phyloP scores from a whole-genome alignment of 441 rosid genomes.

The Adansonia grandidieri region DNA sequence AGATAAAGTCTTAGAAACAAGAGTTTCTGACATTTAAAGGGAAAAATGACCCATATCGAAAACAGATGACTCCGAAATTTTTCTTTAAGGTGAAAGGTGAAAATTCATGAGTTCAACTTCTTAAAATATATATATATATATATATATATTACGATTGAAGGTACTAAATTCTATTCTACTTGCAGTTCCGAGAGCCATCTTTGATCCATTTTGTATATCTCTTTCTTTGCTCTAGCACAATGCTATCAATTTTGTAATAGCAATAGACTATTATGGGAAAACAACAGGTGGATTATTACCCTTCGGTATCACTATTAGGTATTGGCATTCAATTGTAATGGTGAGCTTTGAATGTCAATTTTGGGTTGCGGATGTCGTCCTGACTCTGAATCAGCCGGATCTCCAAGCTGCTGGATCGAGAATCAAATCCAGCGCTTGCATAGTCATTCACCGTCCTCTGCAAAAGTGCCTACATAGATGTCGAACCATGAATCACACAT shows the following conservation, averaged over 20 bases:
- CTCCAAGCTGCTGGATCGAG: constrained; percentile 84
- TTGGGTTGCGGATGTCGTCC: constrained; percentile 82
- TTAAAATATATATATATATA: neutral
- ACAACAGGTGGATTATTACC: neutral
- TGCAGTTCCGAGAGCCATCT: neutral
- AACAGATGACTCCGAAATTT: neutral
- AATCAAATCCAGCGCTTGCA: constrained; percentile 58
- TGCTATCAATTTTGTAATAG: constrained; percentile 2
- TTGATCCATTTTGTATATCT: neutral
- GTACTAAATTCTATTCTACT: neutral
- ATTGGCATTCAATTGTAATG: constrained; percentile 46
- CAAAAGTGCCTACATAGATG: constrained; percentile 65
- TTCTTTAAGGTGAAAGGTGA: neutral
- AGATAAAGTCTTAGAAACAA: too few relatives aligned
- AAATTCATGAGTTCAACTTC: neutral
- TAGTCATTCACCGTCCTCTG: constrained; percentile 83
- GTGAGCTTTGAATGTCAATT: constrained; percentile 65
- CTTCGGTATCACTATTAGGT: neutral
- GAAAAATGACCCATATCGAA: neutral
- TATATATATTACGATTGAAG: neutral
- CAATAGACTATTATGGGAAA: neutral
- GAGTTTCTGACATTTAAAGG: neutral
- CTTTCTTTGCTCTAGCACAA: neutral
- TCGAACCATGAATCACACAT: constrained; percentile 10
- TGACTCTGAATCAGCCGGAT: constrained; percentile 94